Evolutionary conservation across 495 filamentous ascomycete species (phyloP).

Genomic region (Parmelia sp.): DNA sequence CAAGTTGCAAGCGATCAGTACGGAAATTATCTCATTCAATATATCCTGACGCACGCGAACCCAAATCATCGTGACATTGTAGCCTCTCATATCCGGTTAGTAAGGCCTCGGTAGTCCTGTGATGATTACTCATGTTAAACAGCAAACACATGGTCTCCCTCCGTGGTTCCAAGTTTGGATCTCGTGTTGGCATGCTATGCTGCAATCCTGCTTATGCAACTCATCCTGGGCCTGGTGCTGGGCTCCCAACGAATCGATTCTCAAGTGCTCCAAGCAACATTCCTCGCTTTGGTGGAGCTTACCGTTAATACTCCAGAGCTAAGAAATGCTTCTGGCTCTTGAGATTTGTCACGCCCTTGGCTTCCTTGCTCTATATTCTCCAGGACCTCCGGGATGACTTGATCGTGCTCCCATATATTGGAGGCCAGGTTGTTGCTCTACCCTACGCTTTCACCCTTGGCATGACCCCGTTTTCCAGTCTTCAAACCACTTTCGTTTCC

Average conservation of each 20-base stretch:
- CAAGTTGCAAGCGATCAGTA: slow-evolving; percentile 93
- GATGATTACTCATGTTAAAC: slow-evolving; percentile 17
- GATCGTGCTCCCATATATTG: not conserved
- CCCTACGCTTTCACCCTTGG: slow-evolving; percentile 12
- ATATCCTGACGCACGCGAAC: slow-evolving; percentile 82
- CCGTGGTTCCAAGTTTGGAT: slow-evolving; percentile 96
- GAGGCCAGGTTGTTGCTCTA: slow-evolving; percentile 8
- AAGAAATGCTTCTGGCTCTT: not conserved
- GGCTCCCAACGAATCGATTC: slow-evolving; percentile 54
- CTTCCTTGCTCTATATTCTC: not conserved
- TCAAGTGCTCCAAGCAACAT: slow-evolving; percentile 48
- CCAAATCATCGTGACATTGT: slow-evolving; percentile 88
- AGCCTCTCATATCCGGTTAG: slow-evolving; percentile 76
- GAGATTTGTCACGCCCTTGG: not conserved
- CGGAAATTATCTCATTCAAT: slow-evolving; percentile 96
- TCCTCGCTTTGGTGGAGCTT: slow-evolving; percentile 43
- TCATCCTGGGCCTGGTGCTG: slow-evolving; percentile 74
- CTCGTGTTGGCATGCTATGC: slow-evolving; percentile 96
- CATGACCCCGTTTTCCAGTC: not conserved
- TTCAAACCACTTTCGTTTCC: slow-evolving; percentile 9
- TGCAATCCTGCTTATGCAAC: slow-evolving; percentile 85
- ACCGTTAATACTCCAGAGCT: slow-evolving; percentile 38
- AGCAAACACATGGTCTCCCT: slow-evolving; percentile 99
- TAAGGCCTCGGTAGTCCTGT: slow-evolving; percentile 5
- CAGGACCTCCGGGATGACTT: not conserved